A percentile compares a stretch with the other conserved stretches of the same genome.
phyloP scores from a whole-genome alignment of 352 stramenopile genomes.

The Globisporangium acanthophoron region DNA sequence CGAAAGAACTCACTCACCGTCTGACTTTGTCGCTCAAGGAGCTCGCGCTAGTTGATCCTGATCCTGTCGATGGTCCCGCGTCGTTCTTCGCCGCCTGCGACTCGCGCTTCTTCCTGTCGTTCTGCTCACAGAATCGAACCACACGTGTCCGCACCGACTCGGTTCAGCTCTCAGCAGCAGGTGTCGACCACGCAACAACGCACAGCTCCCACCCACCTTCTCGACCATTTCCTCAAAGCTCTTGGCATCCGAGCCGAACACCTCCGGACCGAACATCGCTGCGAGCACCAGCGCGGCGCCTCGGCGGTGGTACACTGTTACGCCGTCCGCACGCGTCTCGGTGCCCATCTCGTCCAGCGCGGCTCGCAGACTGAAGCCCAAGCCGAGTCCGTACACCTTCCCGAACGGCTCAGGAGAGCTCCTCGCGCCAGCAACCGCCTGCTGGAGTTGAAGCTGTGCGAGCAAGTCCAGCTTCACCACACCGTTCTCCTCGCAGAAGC shows the following conservation, averaged over 20 bases:
- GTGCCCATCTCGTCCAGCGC: constrained; percentile 74
- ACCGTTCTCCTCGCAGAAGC: constrained; percentile 46
- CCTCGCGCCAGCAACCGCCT: neutral
- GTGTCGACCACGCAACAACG: neutral
- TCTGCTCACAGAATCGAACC: constrained; percentile 14
- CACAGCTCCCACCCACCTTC: constrained; percentile 25
- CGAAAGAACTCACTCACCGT: constrained; percentile 1
- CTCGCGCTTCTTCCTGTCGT: constrained; percentile 36
- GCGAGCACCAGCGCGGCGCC: constrained; percentile 68
- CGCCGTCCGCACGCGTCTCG: constrained; percentile 70
- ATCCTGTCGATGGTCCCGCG: constrained; percentile 10
- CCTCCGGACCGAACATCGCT: constrained; percentile 46
- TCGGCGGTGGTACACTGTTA: constrained; percentile 85
- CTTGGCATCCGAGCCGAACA: constrained; percentile 47
- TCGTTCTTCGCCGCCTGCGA: constrained; percentile 19
- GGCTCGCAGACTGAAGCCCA: constrained; percentile 76
- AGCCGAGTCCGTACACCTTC: constrained; percentile 58
- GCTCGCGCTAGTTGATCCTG: constrained; percentile 1
- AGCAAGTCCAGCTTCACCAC: constrained; percentile 66
- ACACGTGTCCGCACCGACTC: neutral
- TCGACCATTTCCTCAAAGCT: constrained; percentile 86
- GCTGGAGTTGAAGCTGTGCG: constrained; percentile 31
- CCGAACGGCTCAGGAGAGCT: neutral
- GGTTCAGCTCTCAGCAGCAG: neutral
- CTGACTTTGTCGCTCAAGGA: constrained; percentile 3